phyloP scores from a whole-genome alignment of 345 rosid species.

The Lenwebbia sp. region DNA sequence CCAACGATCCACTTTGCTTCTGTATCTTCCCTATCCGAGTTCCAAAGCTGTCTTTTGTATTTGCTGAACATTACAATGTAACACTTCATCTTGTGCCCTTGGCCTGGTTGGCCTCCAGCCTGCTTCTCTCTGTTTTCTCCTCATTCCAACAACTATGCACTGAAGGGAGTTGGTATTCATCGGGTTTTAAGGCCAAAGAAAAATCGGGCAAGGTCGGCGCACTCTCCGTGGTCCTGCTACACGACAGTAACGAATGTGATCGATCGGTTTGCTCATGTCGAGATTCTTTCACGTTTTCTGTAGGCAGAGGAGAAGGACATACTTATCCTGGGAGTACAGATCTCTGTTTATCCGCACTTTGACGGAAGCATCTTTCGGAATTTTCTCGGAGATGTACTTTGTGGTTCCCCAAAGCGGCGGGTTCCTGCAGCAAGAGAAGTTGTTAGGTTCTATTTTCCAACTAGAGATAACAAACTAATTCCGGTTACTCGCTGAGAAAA shows the following conservation, averaged over 20 bases:
- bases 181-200: slow-evolving; percentile 85
- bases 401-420: slow-evolving; percentile 84
- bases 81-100: slow-evolving; percentile 9
- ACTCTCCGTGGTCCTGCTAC: slow-evolving; percentile 73
- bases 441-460: neutral
- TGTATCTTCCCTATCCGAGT: neutral
- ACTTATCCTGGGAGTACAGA: slow-evolving; percentile 82
- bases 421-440: slow-evolving; percentile 36
- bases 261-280: neutral
- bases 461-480: neutral
- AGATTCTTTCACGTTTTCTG: neutral
- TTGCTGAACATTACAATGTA: neutral
- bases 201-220: slow-evolving; percentile 95
- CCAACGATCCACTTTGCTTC: neutral
- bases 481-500: neutral
- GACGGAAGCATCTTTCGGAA: slow-evolving; percentile 84
- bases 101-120: slow-evolving; percentile 9
- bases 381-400: slow-evolving; percentile 84
- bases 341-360: slow-evolving; percentile 94
- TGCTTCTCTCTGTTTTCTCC: slow-evolving; percentile 15
- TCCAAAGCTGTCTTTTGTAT: neutral
- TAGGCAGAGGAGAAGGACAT: slow-evolving; percentile 17
- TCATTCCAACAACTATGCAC: slow-evolving; percentile 44
- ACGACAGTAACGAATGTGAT: neutral
- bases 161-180: slow-evolving; percentile 73